Conservation (phyloP, 257 asterid genomes). For the Agastache rugosa region DNA sequence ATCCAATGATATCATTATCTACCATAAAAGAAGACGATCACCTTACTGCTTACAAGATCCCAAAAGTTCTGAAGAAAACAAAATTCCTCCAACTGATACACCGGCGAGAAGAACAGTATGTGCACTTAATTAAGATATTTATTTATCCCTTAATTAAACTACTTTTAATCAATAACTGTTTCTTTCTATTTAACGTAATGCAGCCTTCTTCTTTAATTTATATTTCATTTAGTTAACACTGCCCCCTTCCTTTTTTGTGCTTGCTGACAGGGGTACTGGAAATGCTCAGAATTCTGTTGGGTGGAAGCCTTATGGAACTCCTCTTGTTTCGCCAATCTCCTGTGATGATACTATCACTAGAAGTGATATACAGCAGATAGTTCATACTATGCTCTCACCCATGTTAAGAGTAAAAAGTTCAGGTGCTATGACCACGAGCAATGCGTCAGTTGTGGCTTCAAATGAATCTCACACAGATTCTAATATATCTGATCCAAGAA, state of each 20-base stretch:
- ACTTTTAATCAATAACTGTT: slow-evolving; percentile 20
- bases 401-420: slow-evolving; percentile 61
- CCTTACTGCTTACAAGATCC: slow-evolving; percentile 93
- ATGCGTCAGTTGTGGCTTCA: slow-evolving; percentile 49
- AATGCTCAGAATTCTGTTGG: slow-evolving; percentile 72
- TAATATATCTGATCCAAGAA: slow-evolving; percentile 45
- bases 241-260: slow-evolving; percentile 26
- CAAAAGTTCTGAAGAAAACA: slow-evolving; percentile 69
- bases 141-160: not conserved
- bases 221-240: slow-evolving; percentile 10
- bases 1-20: slow-evolving; percentile 77
- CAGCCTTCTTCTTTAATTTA: not conserved
- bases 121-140: slow-evolving; percentile 22
- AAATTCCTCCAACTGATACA: slow-evolving; percentile 95
- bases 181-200: slow-evolving; percentile 3
- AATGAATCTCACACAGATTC: slow-evolving; percentile 50
- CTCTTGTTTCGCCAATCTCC: slow-evolving; percentile 93
- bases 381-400: slow-evolving; percentile 84
- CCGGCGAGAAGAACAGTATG: slow-evolving; percentile 94
- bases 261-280: slow-evolving; percentile 68
- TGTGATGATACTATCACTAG: slow-evolving; percentile 82
- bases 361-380: slow-evolving; percentile 85
- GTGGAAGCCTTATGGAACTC: slow-evolving; percentile 98
- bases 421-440: slow-evolving; percentile 43
- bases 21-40: slow-evolving; percentile 93